A percentile compares a stretch with the other conserved stretches of the same genome.
Conservation (phyloP, 495 filamentous ascomycete species). For the Acidiella bohemica region DNA sequence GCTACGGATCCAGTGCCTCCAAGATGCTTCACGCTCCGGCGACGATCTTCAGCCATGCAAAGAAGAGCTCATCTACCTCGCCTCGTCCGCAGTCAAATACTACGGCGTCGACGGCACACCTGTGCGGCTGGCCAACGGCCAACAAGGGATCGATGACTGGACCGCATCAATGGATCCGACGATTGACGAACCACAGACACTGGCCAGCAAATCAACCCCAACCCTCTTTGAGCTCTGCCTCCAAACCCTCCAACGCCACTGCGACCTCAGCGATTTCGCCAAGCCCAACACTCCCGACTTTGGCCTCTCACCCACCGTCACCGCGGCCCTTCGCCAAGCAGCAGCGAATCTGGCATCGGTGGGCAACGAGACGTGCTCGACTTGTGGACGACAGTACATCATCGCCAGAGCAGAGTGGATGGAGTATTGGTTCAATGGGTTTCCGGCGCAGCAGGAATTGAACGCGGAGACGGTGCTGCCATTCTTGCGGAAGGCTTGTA, state of each 20-base stretch:
- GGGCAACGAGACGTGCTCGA: constrained; percentile 45
- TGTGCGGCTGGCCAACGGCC: constrained; percentile 3
- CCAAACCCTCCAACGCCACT: constrained; percentile 26
- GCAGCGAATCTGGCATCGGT: constrained; percentile 31
- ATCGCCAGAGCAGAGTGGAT: constrained; percentile 54
- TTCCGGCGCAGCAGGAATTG: constrained; percentile 4
- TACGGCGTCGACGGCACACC: constrained; percentile 36
- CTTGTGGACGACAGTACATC: constrained; percentile 45
- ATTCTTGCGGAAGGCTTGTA: constrained; percentile 51
- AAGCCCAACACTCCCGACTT: constrained; percentile 19
- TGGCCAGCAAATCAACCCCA: constrained; percentile 24
- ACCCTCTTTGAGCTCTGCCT: constrained; percentile 48
- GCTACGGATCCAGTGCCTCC: constrained; percentile 1
- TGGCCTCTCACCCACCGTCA: constrained; percentile 20
- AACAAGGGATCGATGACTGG: neutral
- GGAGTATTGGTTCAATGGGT: constrained; percentile 51
- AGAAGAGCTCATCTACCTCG: constrained; percentile 19
- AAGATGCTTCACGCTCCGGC: constrained; percentile 3
- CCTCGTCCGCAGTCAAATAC: constrained; percentile 15
- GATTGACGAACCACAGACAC: constrained; percentile 1
- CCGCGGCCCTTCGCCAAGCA: constrained; percentile 9
- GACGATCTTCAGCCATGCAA: constrained; percentile 7
- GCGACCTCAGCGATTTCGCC: constrained; percentile 28
- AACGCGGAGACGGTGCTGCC: constrained; percentile 37
- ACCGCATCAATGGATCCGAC: neutral